Evolutionary conservation across 2,329 filamentous ascomycete genomes (phyloP).

Genomic region (Tolypocladium tropicale): DNA sequence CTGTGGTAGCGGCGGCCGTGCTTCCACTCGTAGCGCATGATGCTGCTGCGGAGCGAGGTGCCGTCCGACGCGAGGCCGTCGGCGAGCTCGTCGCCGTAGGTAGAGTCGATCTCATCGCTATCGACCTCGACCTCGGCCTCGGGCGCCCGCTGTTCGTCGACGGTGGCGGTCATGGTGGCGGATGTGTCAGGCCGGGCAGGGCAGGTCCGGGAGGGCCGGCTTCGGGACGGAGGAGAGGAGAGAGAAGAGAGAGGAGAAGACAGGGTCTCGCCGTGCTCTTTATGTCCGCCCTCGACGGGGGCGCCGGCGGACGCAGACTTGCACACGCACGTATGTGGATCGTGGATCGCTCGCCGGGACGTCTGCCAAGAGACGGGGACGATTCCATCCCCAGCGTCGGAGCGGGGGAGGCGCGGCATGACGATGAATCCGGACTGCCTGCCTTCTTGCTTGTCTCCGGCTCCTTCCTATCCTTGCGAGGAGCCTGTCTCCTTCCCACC

Average conservation of each 20-base stretch:
- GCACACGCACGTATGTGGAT: background rate
- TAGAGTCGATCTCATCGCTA: slow-evolving; percentile 6
- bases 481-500: too few species aligned
- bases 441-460: background rate
- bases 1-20: slow-evolving; percentile 27
- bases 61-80: slow-evolving; percentile 7
- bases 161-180: background rate
- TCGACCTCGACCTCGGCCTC: background rate
- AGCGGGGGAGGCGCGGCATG: background rate
- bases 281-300: too few species aligned
- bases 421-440: background rate
- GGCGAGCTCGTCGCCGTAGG: slow-evolving; percentile 4
- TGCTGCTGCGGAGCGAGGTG: slow-evolving; percentile 20
- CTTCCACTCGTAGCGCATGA: slow-evolving; percentile 25
- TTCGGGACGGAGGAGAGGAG: too few species aligned
- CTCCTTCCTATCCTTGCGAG: too few species aligned
- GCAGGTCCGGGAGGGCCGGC: too few species aligned
- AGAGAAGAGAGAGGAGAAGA: too few species aligned
- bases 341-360: background rate
- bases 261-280: too few species aligned
- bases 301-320: background rate
- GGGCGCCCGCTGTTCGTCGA: background rate
- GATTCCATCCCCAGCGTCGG: background rate
- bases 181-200: too few species aligned
- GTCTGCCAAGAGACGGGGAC: background rate